phyloP scores from a whole-genome alignment of 2,329 filamentous ascomycete genomes.

The Colletotrichum tofieldiae region DNA sequence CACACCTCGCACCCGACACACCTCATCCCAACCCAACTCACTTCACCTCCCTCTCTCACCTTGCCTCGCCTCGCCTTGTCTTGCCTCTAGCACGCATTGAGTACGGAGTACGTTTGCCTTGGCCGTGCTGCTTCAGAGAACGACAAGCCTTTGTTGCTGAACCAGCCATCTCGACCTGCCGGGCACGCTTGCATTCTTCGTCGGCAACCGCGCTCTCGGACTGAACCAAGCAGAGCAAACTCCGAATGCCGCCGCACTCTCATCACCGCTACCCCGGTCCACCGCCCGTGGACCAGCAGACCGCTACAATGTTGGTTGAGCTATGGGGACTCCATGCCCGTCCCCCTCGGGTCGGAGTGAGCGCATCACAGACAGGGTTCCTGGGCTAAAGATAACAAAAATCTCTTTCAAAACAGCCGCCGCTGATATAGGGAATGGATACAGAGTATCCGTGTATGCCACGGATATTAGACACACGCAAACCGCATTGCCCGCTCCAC shows the following conservation, averaged over 20 bases:
- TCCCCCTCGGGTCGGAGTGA: constrained; percentile 6
- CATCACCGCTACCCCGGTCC: not conserved
- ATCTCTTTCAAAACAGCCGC: constrained; percentile 11
- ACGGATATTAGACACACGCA: constrained; percentile 39
- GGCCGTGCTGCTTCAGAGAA: constrained; percentile 1
- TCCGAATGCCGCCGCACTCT: not conserved
- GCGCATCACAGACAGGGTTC: constrained; percentile 27
- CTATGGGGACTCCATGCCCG: not conserved
- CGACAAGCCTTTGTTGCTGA: constrained; percentile 19
- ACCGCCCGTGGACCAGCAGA: constrained; percentile 20
- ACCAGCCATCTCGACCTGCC: constrained; percentile 1
- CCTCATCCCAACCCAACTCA: constrained; percentile 1
- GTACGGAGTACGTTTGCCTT: not conserved
- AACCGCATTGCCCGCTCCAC: constrained; percentile 34
- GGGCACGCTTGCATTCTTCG: constrained; percentile 5
- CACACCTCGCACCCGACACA: not conserved
- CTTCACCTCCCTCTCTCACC: not conserved
- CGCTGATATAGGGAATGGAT: constrained; percentile 33
- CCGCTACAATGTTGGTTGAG: constrained; percentile 21
- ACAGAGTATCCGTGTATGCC: constrained; percentile 7
- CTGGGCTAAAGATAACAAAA: constrained; percentile 30
- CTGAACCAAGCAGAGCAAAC: not conserved
- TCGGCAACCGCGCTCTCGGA: constrained; percentile 13
- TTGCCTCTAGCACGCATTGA: constrained; percentile 1
- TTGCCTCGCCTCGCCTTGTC: not conserved